Percentiles rank a stretch among this genome's conserved stretches.
Evolutionary conservation across 768 basidiomycete species (phyloP).

Genomic region (Boletus tomentosulus): DNA sequence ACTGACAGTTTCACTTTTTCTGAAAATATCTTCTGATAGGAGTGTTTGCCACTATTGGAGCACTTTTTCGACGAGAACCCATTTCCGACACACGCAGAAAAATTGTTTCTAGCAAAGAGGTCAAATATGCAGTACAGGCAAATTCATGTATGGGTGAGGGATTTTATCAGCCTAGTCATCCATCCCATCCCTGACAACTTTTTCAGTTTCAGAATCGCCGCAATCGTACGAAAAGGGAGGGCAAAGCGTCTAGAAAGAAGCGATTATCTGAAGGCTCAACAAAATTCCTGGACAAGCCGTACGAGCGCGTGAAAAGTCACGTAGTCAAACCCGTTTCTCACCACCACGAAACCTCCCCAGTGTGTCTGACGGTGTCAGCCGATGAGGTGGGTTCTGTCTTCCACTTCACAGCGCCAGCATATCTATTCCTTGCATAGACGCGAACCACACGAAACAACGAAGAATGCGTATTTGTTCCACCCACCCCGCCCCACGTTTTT

Average conservation of each 20-base stretch:
- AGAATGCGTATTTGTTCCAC: too few relatives aligned
- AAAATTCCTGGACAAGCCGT: slow-evolving; percentile 16
- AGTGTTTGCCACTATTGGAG: slow-evolving; percentile 44
- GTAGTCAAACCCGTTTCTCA: neutral
- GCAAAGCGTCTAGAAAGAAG: slow-evolving; percentile 21
- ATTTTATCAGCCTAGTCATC: neutral
- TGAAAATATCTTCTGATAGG: slow-evolving; percentile 26
- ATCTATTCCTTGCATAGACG: too few relatives aligned
- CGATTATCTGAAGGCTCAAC: slow-evolving; percentile 17
- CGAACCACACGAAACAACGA: too few relatives aligned
- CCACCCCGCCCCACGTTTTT: too few relatives aligned
- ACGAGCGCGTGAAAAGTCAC: neutral
- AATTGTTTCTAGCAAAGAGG: slow-evolving; percentile 37
- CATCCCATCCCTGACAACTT: neutral
- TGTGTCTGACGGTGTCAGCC: neutral
- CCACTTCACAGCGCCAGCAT: too few relatives aligned
- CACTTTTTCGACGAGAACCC: slow-evolving; percentile 46
- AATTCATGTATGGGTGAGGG: slow-evolving; percentile 54
- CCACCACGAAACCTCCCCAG: neutral
- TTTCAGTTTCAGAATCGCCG: slow-evolving; percentile 54
- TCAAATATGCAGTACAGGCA: slow-evolving; percentile 42
- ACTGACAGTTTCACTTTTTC: too few relatives aligned
- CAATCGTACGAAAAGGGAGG: slow-evolving; percentile 13
- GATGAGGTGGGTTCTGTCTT: neutral
- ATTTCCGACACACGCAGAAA: slow-evolving; percentile 42